These are phyloP conservation scores for Brassica balearica DNA, from an alignment of 441 rosid species.

Conservation along the genomic window DNA sequence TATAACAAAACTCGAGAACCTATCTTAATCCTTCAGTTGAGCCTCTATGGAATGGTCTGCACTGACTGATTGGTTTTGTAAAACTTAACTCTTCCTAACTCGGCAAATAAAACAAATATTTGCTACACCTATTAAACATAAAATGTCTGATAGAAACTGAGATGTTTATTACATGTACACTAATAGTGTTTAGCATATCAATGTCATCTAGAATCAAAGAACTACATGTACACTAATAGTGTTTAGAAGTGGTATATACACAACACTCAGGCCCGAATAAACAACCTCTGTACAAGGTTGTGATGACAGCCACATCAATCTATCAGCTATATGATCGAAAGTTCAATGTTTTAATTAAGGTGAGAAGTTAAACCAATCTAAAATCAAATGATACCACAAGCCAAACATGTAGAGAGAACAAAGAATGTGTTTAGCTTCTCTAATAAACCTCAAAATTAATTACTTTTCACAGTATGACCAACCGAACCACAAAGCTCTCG, in stretches of 20 bases:
- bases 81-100: conserved; percentile 22
- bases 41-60: too few species aligned
- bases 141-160: too few species aligned
- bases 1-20: too few species aligned
- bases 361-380: conserved; percentile 11
- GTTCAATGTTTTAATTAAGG: too few species aligned
- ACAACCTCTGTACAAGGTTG: background rate
- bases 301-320: conserved; percentile 4
- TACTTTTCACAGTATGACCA: background rate
- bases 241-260: background rate
- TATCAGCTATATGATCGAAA: conserved; percentile 1
- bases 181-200: too few species aligned
- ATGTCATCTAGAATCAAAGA: background rate
- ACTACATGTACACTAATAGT: background rate
- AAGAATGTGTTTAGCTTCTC: background rate
- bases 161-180: too few species aligned
- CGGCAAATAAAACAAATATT: background rate
- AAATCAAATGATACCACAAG: background rate
- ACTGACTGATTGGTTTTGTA: too few species aligned
- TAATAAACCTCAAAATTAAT: too few species aligned
- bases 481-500: conserved; percentile 14
- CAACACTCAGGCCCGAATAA: background rate
- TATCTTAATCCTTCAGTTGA: too few species aligned
- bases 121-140: background rate
- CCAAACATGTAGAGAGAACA: conserved; percentile 9